Base-by-base conservation (phyloP, 2,329 filamentous ascomycete species). In the Exserohilum rostratum region DNA sequence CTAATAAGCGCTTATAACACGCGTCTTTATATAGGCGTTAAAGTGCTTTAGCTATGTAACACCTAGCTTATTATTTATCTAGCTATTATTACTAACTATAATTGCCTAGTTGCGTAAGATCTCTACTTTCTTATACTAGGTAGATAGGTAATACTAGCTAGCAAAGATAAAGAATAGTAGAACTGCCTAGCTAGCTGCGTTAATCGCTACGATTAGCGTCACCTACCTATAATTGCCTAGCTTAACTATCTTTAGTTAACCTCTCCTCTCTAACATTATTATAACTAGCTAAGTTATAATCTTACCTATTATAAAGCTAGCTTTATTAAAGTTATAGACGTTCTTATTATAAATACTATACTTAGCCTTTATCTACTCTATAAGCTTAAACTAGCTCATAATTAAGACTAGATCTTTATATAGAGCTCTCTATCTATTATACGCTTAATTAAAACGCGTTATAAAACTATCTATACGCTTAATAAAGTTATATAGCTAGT, bases 1-100 rank as follows among this genome's bases (percentile, higher is more conserved):
- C 17, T 62, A 58, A 66, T 73, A 71, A 43, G 15, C 43, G 3
- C 52, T 25, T 13, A 55, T 46, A 13, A 55, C 34, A 46, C 55
- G 51, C n/a, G 58, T 55, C 31, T 57, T 42, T n/a, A n/a, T n/a
- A n/a, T n/a, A n/a, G n/a, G n/a, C n/a, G n/a, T n/a, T n/a, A n/a
- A n/a, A n/a, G n/a, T n/a, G n/a, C n/a, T n/a, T n/a, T n/a, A n/a
- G n/a, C n/a, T n/a, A n/a, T n/a, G n/a, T n/a, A n/a, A n/a, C n/a
- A n/a, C n/a, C n/a, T n/a, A n/a, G n/a, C n/a, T n/a, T n/a, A n/a
- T n/a, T n/a, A n/a, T n/a, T n/a, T n/a, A n/a, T n/a, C n/a, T n/a
- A n/a, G n/a, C n/a, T n/a, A n/a, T n/a, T n/a, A n/a, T n/a, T n/a
- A n/a, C n/a, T n/a, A n/a, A n/a, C n/a, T n/a, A n/a, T n/a, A n/a